phyloP scores from a whole-genome alignment of 441 rosid genomes.

The Gossypium trilobum region DNA sequence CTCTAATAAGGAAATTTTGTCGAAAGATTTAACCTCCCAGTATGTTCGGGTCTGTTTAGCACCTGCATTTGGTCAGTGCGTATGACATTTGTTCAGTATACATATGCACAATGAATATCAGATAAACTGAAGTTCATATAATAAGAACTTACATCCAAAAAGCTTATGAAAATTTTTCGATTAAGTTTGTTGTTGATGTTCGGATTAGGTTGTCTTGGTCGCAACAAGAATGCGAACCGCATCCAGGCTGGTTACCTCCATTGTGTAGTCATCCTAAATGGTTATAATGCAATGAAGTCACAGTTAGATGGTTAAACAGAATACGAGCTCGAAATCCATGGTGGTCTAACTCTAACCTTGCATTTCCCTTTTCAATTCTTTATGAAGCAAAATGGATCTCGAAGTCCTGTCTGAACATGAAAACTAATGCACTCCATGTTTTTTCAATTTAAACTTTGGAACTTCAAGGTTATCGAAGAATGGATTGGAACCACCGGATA shows the following conservation, averaged over 20 bases:
- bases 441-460: slow-evolving; percentile 46
- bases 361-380: slow-evolving; percentile 55
- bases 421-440: slow-evolving; percentile 31
- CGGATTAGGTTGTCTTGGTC: slow-evolving; percentile 47
- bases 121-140: not conserved
- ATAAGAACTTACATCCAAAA: slow-evolving; percentile 60
- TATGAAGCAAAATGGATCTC: slow-evolving; percentile 51
- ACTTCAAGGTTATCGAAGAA: slow-evolving; percentile 41
- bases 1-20: slow-evolving; percentile 59
- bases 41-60: slow-evolving; percentile 45
- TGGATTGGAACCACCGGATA: slow-evolving; percentile 65
- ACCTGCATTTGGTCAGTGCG: slow-evolving; percentile 33
- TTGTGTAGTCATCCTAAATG: slow-evolving; percentile 70
- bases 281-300: not conserved
- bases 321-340: slow-evolving; percentile 1
- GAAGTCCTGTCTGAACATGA: slow-evolving; percentile 32
- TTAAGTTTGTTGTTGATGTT: slow-evolving; percentile 38
- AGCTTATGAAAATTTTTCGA: slow-evolving; percentile 53
- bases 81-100: not conserved
- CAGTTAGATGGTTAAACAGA: not conserved
- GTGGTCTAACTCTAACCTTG: slow-evolving; percentile 29
- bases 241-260: slow-evolving; percentile 46
- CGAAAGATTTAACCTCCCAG: slow-evolving; percentile 60
- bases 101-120: not conserved
- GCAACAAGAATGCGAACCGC: slow-evolving; percentile 71